A percentile compares a stretch with the other conserved stretches of the same genome.
These are phyloP conservation scores for Aspergillus panamensis DNA, from an alignment of 495 filamentous ascomycete genomes.

Conservation along the genomic window DNA sequence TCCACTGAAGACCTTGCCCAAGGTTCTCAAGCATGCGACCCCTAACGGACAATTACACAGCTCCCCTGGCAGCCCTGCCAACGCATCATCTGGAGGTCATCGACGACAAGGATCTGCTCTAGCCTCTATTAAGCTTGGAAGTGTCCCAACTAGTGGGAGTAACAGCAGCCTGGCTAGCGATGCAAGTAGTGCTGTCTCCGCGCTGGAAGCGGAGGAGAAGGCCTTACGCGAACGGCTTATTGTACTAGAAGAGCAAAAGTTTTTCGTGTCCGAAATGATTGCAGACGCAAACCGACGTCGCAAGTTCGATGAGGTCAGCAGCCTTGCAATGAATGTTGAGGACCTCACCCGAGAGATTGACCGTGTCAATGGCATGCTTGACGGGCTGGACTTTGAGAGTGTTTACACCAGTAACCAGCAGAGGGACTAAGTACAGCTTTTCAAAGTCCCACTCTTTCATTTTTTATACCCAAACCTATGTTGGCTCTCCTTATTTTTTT, in stretches of 20 bases:
- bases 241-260: slow-evolving; percentile 91
- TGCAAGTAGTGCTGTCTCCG: slow-evolving; percentile 62
- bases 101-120: slow-evolving; percentile 48
- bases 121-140: slow-evolving; percentile 57
- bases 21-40: slow-evolving; percentile 69
- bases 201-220: slow-evolving; percentile 82
- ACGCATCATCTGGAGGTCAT: slow-evolving; percentile 33
- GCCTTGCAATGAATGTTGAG: slow-evolving; percentile 73
- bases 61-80: slow-evolving; percentile 33
- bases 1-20: slow-evolving; percentile 80
- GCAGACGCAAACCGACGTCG: slow-evolving; percentile 73
- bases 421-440: not conserved
- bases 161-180: slow-evolving; percentile 55
- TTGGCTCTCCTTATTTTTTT: not conserved
- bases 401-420: slow-evolving; percentile 41
- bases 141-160: slow-evolving; percentile 49
- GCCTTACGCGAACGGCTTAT: slow-evolving; percentile 77
- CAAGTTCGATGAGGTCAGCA: slow-evolving; percentile 85
- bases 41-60: slow-evolving; percentile 39
- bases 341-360: slow-evolving; percentile 84
- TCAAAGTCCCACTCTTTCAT: not conserved
- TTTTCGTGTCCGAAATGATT: slow-evolving; percentile 88
- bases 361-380: slow-evolving; percentile 53
- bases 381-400: slow-evolving; percentile 49
- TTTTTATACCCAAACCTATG: not conserved